A percentile compares a stretch with the other conserved stretches of the same genome.
These are phyloP conservation scores for Kazachstania taianensis DNA, from an alignment of 805 yeast genomes.

Conservation along the genomic window DNA sequence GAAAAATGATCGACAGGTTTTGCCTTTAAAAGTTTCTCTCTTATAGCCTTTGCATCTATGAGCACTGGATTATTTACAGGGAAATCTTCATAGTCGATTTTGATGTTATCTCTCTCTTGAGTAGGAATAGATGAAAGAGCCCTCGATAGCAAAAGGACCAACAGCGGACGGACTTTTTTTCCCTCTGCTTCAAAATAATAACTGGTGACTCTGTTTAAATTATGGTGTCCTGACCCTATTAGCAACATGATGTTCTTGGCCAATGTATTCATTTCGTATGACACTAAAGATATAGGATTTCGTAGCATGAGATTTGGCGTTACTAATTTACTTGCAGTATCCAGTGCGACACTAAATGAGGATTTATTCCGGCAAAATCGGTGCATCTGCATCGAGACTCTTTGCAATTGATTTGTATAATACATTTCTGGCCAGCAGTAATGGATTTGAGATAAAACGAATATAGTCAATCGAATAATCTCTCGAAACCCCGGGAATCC, in stretches of 20 bases:
- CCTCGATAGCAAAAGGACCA: constrained; percentile 73
- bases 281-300: constrained; percentile 86
- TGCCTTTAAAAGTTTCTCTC: neutral
- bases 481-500: too few relatives aligned
- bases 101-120: constrained; percentile 51
- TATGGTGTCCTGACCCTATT: constrained; percentile 90
- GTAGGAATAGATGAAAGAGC: constrained; percentile 70
- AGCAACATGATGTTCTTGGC: constrained; percentile 79
- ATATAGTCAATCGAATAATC: too few relatives aligned
- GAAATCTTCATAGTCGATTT: constrained; percentile 54
- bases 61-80: constrained; percentile 18
- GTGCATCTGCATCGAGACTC: neutral
- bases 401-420: too few relatives aligned
- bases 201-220: constrained; percentile 81
- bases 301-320: constrained; percentile 49
- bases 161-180: constrained; percentile 84
- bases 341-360: constrained; percentile 46
- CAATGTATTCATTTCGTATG: constrained; percentile 82
- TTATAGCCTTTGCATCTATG: neutral
- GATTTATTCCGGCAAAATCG: constrained; percentile 19
- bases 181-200: constrained; percentile 96
- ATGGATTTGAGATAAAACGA: too few relatives aligned
- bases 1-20: constrained; percentile 40
- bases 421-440: too few relatives aligned
- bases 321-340: constrained; percentile 64